Percentiles rank a stretch among this genome's conserved stretches.
These are phyloP conservation scores for Arthrobotrys musiformis DNA, from an alignment of 2,329 filamentous ascomycete species.

Conservation along the genomic window DNA sequence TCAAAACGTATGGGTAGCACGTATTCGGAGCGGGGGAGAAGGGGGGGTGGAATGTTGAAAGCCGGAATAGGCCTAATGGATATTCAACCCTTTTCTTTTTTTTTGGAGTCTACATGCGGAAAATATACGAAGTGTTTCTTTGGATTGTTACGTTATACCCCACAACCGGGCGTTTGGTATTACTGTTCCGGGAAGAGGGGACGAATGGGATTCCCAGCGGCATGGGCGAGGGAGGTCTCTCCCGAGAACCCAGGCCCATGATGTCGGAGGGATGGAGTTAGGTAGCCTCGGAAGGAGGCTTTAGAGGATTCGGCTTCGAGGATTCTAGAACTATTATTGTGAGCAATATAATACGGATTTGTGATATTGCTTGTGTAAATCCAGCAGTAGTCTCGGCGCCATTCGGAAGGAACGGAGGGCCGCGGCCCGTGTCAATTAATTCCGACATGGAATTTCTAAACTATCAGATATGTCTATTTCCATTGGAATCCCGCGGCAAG, in stretches of 20 bases:
- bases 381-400: background rate
- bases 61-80: conserved; percentile 26
- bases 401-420: background rate
- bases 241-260: background rate
- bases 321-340: background rate
- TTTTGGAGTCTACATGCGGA: too few relatives aligned
- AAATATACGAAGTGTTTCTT: too few relatives aligned
- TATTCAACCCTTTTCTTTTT: too few relatives aligned
- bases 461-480: too few relatives aligned
- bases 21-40: background rate
- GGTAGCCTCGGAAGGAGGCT: too few relatives aligned
- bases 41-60: background rate
- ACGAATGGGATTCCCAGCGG: background rate
- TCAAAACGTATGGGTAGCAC: background rate
- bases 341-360: background rate
- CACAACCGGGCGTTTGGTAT: background rate
- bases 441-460: too few relatives aligned
- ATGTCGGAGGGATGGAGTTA: background rate
- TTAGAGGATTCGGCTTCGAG: background rate
- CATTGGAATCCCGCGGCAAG: too few relatives aligned
- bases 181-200: background rate
- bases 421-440: too few relatives aligned
- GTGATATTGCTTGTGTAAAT: background rate
- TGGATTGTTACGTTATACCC: background rate
- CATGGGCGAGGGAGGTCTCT: background rate